Conservation (phyloP, 176 grass and related monocot species). For the Avena atlantica region DNA sequence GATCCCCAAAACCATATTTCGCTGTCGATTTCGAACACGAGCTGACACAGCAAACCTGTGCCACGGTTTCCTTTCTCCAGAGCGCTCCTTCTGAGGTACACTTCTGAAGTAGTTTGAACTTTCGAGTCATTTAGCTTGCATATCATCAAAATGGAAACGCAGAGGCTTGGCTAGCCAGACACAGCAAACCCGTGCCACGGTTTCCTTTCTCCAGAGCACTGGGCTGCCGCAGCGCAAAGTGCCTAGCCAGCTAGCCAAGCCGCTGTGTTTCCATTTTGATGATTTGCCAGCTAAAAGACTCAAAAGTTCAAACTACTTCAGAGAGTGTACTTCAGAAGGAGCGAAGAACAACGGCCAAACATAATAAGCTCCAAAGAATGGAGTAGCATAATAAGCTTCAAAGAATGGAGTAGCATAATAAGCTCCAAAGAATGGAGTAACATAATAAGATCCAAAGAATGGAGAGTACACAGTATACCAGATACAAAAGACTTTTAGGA, state of each 20-base stretch:
- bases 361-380: neutral
- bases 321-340: neutral
- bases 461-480: neutral
- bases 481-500: neutral
- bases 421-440: neutral
- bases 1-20: neutral
- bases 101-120: no score
- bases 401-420: neutral
- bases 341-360: neutral
- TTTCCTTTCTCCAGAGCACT: neutral
- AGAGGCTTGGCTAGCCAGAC: no score
- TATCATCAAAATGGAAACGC: no score
- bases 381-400: neutral
- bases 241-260: neutral
- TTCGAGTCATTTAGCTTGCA: no score
- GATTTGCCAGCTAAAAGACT: neutral
- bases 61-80: neutral
- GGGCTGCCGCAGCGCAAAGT: neutral
- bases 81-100: neutral
- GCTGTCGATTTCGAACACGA: neutral
- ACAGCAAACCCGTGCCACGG: neutral
- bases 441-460: neutral
- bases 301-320: neutral
- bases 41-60: neutral
- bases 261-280: neutral